Evolutionary conservation across 106 monocot species (phyloP), one percentile per base, ranked within the genome.

Genomic region (Dendrobium catenatum): DNA sequence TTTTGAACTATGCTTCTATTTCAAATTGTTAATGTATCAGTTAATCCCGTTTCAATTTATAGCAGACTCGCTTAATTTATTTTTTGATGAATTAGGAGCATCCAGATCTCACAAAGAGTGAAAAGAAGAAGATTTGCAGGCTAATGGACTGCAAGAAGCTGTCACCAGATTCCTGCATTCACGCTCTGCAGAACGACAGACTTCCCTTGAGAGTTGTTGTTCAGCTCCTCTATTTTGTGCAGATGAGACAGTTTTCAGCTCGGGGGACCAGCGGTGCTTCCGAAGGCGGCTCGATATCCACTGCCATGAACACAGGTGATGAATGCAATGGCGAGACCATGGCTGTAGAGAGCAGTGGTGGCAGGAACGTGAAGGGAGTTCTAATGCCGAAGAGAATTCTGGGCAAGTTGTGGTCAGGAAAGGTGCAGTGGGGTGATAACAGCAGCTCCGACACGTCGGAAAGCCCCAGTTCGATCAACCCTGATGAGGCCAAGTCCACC

Each of bases 151-250:
- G 87, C 56, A 88, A 88, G 84, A 95, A 88, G 78, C 91, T 95
- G 37, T 90, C 94, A 3, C 29, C 85, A 10, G 92, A 90, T 37
- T 88, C 94, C 19, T 82, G 83, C 68, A 79, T 81, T 70, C 94
- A 95, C 73, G 90, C 88, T 5, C 86, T 88, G 40, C 90, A 95
- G 51, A 95, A 92, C 19, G 94, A 95, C 3, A 73, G 87, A 7
- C 88, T 95, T 48, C 94, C 94, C 4, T 90, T 95, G 26, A 85
- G 92, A 22, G 76, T 88, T 9, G 87, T 92, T 7, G 94, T 91
- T 22, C 94, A 90, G 74, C 85, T 94, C 83, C 89, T 94, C 82
- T 94, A 86, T 82, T 89, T 94, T 56, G 94, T 91, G 83, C 94
- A 94, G 82, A 3, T 88, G 68, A 77, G 83, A 27, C 43, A 55